Evolutionary conservation across 768 basidiomycete genomes (phyloP).

Genomic region (Pulveroboletus sp.): DNA sequence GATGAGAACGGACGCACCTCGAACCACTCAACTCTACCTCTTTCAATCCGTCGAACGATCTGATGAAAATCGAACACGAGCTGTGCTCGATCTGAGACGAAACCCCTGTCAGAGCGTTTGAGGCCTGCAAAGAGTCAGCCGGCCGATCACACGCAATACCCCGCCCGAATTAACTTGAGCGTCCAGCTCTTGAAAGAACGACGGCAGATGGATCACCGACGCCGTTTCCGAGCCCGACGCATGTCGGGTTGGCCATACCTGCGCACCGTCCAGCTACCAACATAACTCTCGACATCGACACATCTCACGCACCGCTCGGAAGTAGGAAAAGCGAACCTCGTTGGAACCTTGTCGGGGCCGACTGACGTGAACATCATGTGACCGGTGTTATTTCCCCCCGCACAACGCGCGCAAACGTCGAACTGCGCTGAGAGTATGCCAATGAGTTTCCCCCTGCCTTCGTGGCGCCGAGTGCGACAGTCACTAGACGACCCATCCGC

Average conservation of each 20-base stretch:
- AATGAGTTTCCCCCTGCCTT: slow-evolving; percentile 94
- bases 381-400: slow-evolving; percentile 98
- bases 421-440: slow-evolving; percentile 88
- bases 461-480: slow-evolving; percentile 92
- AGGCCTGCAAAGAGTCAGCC: too few species aligned
- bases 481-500: slow-evolving; percentile 35
- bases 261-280: not conserved
- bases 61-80: too few species aligned
- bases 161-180: slow-evolving; percentile 66
- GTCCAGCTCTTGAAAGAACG: slow-evolving; percentile 92
- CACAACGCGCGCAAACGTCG: slow-evolving; percentile 93
- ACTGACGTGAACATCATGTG: slow-evolving; percentile 91
- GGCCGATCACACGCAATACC: not conserved
- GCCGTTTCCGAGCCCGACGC: slow-evolving; percentile 83
- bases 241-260: slow-evolving; percentile 41
- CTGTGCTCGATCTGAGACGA: too few species aligned
- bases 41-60: slow-evolving; percentile 97
- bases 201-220: slow-evolving; percentile 95
- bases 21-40: slow-evolving; percentile 94
- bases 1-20: slow-evolving; percentile 41
- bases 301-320: slow-evolving; percentile 65
- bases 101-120: slow-evolving; percentile 51
- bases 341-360: slow-evolving; percentile 75
- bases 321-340: slow-evolving; percentile 92
- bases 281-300: not conserved